Percentiles rank a stretch among this genome's conserved stretches.
phyloP scores from a whole-genome alignment of 1,284 basidiomycete genomes.

The Rhodotorula sp. region DNA sequence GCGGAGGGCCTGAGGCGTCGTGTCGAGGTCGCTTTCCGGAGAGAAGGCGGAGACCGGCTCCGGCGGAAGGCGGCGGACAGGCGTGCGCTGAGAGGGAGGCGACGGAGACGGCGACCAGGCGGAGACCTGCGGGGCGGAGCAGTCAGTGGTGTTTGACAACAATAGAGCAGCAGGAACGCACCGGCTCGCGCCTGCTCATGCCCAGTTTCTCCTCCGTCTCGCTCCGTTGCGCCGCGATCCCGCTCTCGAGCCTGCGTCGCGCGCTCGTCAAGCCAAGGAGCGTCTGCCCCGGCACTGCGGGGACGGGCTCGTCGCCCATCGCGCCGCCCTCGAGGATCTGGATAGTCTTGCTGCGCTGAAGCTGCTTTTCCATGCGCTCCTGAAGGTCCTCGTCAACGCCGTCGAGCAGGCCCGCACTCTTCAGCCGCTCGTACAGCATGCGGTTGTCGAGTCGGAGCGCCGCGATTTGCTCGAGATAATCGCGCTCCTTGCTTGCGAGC shows the following conservation, averaged over 20 bases:
- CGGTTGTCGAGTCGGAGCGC: conserved; percentile 90
- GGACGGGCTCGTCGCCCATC: conserved; percentile 7
- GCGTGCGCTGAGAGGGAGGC: conserved; percentile 7
- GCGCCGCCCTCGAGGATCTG: conserved; percentile 65
- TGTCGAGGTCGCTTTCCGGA: conserved; percentile 17
- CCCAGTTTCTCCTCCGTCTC: conserved; percentile 76
- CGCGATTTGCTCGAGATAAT: conserved; percentile 82
- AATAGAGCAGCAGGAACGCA: background rate
- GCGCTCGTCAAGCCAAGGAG: conserved; percentile 50
- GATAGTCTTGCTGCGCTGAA: conserved; percentile 82
- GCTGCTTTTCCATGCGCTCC: conserved; percentile 74
- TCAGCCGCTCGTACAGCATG: conserved; percentile 90
- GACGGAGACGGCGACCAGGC: conserved; percentile 11
- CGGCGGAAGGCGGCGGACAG: background rate
- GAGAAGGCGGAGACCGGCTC: conserved; percentile 6
- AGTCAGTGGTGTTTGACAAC: background rate
- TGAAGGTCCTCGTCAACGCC: conserved; percentile 80
- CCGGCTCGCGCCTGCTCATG: background rate
- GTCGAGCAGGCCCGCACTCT: conserved; percentile 76
- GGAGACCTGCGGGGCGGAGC: background rate
- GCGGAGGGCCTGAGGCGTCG: conserved; percentile 25
- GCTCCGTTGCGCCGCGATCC: conserved; percentile 45
- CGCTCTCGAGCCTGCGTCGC: conserved; percentile 23
- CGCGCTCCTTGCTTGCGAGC: conserved; percentile 74
- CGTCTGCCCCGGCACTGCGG: conserved; percentile 49